phyloP scores from a whole-genome alignment of 805 yeast species.

The Starmerella asiatica region DNA sequence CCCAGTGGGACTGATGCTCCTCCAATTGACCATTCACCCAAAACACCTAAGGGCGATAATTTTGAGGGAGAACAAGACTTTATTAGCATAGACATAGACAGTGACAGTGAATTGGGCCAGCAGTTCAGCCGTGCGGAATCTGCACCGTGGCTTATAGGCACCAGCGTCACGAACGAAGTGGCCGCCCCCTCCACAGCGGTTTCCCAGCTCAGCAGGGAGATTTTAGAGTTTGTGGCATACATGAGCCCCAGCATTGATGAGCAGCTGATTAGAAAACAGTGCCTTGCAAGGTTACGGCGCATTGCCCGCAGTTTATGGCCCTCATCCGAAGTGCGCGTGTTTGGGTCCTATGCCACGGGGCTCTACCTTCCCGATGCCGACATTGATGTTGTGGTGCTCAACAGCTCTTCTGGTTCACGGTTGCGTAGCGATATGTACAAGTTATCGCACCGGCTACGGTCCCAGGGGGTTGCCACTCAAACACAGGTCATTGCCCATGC shows the following conservation, averaged over 20 bases:
- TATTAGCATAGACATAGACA: slow-evolving; percentile 10
- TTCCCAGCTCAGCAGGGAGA: slow-evolving; percentile 78
- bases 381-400: slow-evolving; percentile 62
- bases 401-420: slow-evolving; percentile 31
- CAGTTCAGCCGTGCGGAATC: slow-evolving; percentile 11
- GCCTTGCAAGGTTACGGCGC: slow-evolving; percentile 46
- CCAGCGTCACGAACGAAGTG: neutral
- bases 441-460: slow-evolving; percentile 55
- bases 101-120: slow-evolving; percentile 9
- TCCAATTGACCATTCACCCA: neutral
- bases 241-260: slow-evolving; percentile 74
- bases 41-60: neutral
- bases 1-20: neutral
- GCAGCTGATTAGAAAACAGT: slow-evolving; percentile 48
- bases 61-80: slow-evolving; percentile 3
- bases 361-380: slow-evolving; percentile 89
- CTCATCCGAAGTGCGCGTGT: slow-evolving; percentile 65
- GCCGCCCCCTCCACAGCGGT: slow-evolving; percentile 22
- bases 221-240: slow-evolving; percentile 69
- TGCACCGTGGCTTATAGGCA: neutral
- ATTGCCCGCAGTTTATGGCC: slow-evolving; percentile 53
- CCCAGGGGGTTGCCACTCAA: slow-evolving; percentile 43
- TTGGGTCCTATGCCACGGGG: slow-evolving; percentile 92
- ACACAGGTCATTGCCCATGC: slow-evolving; percentile 83
- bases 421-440: slow-evolving; percentile 57